Base-by-base conservation (phyloP, 352 stramenopile species). In the Phytophthora podocarpi region DNA sequence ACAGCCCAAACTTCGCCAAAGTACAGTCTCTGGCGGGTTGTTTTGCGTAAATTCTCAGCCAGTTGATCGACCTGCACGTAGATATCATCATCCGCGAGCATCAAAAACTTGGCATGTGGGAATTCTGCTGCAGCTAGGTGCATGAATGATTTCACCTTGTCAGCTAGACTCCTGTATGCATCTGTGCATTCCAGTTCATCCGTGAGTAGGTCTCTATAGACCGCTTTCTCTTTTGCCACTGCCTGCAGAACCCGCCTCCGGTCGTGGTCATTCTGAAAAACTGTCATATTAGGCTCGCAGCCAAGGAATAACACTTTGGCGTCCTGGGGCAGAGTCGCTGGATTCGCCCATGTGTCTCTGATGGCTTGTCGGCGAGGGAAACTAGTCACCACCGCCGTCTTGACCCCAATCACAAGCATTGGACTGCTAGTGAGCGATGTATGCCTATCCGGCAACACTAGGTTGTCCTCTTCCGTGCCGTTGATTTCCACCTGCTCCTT, bases 101-200 rank as follows among this genome's bases (percentile, higher is more conserved):
- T 81, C 9, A 87, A 20, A 52, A 82, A 88, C 45, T 55, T 69
- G 28, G 68, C 28, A 11, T 36, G 7, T 15, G 57, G 41, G 13
- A 64, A 72, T 42, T 64, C 58, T 15, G 31, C 64, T 3, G 23
- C 45, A n/a, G 61, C 64, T 40, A 78, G 74, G 32, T 72, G 59
- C 66, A 87, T 64, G 48, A 92, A 92, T 26, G 71, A 64, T 18
- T 79, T 80, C 11, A 84, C 75, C 35, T 92, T 90, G 30, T 82
- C 59, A 0, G 82, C 59, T 43, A 90, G 43, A 4, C 70, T 42
- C 10, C 59, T 42, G 53, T 90, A 92, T 5, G 68, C 74, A 51
- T 90, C 78, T 3, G 57, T 67, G 42, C 80, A 87, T 15, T 70
- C 61, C 9, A 90, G 60, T 21, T 89, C 70, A 24, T 77, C 40